Base-by-base conservation (phyloP, 164 flowering plant species). In the Stephania yunnanensis region DNA sequence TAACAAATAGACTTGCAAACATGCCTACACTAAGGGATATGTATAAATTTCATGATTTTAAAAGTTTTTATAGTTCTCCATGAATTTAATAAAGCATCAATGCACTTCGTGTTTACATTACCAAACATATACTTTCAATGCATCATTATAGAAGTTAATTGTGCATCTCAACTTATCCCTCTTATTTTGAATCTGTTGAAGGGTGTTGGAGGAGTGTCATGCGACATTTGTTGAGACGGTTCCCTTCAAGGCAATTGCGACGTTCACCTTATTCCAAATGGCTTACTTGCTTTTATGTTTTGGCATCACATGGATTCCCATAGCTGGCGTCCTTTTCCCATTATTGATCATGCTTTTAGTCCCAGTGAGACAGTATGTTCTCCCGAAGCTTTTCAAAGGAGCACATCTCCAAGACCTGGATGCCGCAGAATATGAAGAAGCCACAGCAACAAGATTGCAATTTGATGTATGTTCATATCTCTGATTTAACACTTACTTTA, bases 391-490 rank as follows among this genome's bases (percentile, higher is more conserved):
- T 71, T 94, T 92, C 85, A 89, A 94, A 85, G 89, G 87, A 31
- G 97, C 82, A 46, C 97, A 94, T 84, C 92, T 94, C 75, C 95
- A 91, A 77, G 97, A 94, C 77, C 76, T 92, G 83, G 98, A 94
- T 83, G 97, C 96, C 55, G 92, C 98, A 52, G 98, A 90, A 79
- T 94, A 94, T 78, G 98, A 92, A 82, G 98, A 94, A 81, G 87
- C 91, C 67, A 91, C 94, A 42, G 87, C 95, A 1, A 72, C 87
- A 53, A 42, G 91, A 74, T 91, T 87, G 77, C 64, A 92, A 73
- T 81, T 83, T 70, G 88, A 88, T 77, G 98, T 94, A 87, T 83
- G 93, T 82, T 61, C 7, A n/a, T 61, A 19, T 17, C 66, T 61
- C 19, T 61, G 25, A 4, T 31, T 52, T 45, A 11, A 20, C 46